Percentiles rank a stretch among this genome's conserved stretches.
Conservation (phyloP, 805 yeast genomes). For the Wickerhamiella alocasiicola region DNA sequence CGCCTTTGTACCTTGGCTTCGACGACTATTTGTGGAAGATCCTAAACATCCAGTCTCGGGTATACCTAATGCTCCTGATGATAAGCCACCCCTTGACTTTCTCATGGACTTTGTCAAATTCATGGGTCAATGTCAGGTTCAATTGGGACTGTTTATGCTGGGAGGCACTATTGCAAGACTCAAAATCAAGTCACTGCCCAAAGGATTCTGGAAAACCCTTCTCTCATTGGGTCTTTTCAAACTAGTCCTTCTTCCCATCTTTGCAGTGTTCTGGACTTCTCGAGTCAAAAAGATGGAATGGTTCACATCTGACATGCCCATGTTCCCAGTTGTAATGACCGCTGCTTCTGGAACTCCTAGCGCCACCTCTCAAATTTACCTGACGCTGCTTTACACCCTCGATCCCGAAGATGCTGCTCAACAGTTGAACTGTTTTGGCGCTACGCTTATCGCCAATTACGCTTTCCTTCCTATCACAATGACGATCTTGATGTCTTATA, state of each 20-base stretch:
- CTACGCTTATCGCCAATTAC: constrained; percentile 64
- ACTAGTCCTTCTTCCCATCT: constrained; percentile 60
- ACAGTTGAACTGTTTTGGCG: constrained; percentile 75
- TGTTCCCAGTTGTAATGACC: constrained; percentile 61
- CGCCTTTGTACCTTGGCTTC: constrained; percentile 80
- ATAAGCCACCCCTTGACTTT: constrained; percentile 70
- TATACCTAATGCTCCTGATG: constrained; percentile 73
- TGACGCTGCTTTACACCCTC: constrained; percentile 68
- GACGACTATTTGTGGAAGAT: constrained; percentile 46
- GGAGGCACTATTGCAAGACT: constrained; percentile 85
- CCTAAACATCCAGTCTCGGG: constrained; percentile 32
- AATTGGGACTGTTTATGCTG: constrained; percentile 64
- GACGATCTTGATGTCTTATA: constrained; percentile 64
- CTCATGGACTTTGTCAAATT: constrained; percentile 70
- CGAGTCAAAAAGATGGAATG: constrained; percentile 50
- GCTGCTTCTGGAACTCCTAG: constrained; percentile 72
- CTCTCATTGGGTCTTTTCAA: constrained; percentile 43
- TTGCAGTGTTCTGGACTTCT: constrained; percentile 60
- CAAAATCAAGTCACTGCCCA: constrained; percentile 44
- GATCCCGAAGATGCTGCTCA: constrained; percentile 38
- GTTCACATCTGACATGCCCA: constrained; percentile 42
- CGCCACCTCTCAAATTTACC: constrained; percentile 76
- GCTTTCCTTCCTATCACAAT: constrained; percentile 51
- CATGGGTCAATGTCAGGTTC: constrained; percentile 79
- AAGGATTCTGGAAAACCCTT: constrained; percentile 54